A percentile compares a stretch with the other conserved stretches of the same genome.
These are phyloP conservation scores for Cornus suecica DNA, from an alignment of 148 eudicot genomes.

Conservation along the genomic window DNA sequence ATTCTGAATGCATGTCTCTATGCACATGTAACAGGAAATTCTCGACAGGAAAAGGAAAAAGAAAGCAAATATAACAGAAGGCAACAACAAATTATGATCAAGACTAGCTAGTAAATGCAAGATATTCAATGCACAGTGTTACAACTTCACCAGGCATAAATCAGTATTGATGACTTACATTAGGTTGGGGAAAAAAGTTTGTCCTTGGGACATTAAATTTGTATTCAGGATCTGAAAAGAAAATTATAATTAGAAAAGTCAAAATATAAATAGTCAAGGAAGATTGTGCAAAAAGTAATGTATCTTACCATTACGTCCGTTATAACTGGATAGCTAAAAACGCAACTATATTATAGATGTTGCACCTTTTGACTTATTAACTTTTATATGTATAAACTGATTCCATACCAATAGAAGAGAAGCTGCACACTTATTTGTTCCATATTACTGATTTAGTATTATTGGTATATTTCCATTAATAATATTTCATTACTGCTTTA, in stretches of 20 bases:
- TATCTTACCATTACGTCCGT: background rate
- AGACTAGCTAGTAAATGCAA: background rate
- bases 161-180: conserved; percentile 46
- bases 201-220: conserved; percentile 76
- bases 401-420: background rate
- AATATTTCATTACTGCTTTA: background rate
- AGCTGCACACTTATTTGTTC: background rate
- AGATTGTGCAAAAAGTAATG: background rate
- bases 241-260: background rate
- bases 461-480: conserved; percentile 1
- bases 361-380: background rate
- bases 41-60: background rate
- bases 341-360: background rate
- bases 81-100: background rate
- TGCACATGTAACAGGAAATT: background rate
- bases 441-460: background rate
- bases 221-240: conserved; percentile 74
- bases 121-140: background rate
- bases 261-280: background rate
- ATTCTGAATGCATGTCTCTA: no score
- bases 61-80: background rate
- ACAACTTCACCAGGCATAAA: conserved; percentile 1
- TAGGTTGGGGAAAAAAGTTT: conserved; percentile 89
- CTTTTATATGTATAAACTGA: background rate
- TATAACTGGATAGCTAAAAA: background rate